Percentiles rank a stretch among this genome's conserved stretches.
Evolutionary conservation across 2,329 filamentous ascomycete genomes (phyloP).

Genomic region (Penicillium sp.): DNA sequence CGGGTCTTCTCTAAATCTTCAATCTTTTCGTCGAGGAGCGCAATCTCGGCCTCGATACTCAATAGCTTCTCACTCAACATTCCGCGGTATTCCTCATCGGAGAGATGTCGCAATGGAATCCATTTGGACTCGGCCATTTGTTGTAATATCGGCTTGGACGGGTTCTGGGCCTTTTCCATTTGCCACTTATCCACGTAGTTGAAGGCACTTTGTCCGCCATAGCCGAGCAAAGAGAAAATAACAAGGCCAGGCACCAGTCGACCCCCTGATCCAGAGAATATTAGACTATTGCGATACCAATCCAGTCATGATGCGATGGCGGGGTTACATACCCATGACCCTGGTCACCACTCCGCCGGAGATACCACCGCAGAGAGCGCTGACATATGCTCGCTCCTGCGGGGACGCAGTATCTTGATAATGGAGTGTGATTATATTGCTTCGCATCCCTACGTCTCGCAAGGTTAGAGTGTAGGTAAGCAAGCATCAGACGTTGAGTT

Average conservation of each 20-base stretch:
- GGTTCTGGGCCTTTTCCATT: conserved; percentile 43
- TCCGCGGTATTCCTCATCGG: conserved; percentile 73
- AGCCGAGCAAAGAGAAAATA: conserved; percentile 65
- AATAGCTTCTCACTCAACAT: conserved; percentile 75
- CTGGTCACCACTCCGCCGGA: conserved; percentile 64
- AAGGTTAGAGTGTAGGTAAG: conserved; percentile 13
- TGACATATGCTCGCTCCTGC: conserved; percentile 69
- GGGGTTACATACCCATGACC: conserved; percentile 55
- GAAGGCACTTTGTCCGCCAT: conserved; percentile 62
- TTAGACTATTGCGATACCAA: conserved; percentile 7
- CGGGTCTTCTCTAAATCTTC: conserved; percentile 53
- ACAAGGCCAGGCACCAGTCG: conserved; percentile 64
- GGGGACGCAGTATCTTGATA: conserved; percentile 60
- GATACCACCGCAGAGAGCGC: conserved; percentile 72
- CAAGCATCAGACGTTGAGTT: conserved; percentile 4
- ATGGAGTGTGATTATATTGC: conserved; percentile 54
- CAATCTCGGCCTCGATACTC: conserved; percentile 75
- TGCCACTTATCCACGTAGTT: conserved; percentile 59
- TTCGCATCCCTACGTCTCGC: conserved; percentile 44
- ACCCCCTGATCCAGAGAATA: conserved; percentile 54
- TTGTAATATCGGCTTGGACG: conserved; percentile 53
- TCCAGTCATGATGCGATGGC: conserved; percentile 9
- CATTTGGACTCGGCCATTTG: conserved; percentile 67
- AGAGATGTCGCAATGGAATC: conserved; percentile 73
- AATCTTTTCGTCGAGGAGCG: conserved; percentile 78